Conservation (phyloP, 805 yeast species). For the Candida dajiaensis region DNA sequence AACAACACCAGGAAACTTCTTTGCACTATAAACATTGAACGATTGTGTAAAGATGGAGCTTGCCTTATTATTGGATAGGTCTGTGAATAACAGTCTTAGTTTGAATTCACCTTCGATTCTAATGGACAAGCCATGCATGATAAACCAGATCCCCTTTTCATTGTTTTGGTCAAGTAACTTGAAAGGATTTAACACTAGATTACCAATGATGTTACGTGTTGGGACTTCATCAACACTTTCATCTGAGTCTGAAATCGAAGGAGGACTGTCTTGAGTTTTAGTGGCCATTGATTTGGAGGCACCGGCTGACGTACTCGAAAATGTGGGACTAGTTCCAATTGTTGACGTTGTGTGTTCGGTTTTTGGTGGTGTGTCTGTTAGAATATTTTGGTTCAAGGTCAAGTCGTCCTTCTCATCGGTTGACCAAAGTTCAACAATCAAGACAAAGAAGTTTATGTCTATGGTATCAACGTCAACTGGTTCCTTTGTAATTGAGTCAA, state of each 20-base stretch:
- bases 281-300: too few species aligned
- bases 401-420: constrained; percentile 24
- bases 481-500: constrained; percentile 19
- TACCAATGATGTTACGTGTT: constrained; percentile 34
- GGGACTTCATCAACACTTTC: constrained; percentile 20
- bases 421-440: constrained; percentile 36
- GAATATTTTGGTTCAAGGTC: constrained; percentile 16
- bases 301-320: not conserved
- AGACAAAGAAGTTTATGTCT: constrained; percentile 30
- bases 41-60: constrained; percentile 25
- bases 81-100: constrained; percentile 31
- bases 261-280: not conserved
- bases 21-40: constrained; percentile 36
- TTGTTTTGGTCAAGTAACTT: constrained; percentile 31
- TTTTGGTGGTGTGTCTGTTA: not conserved
- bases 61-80: constrained; percentile 19
- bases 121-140: constrained; percentile 35
- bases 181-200: constrained; percentile 32
- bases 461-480: constrained; percentile 23
- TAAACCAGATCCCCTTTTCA: constrained; percentile 36
- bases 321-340: not conserved
- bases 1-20: constrained; percentile 40
- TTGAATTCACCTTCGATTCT: constrained; percentile 38
- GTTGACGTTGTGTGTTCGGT: not conserved
- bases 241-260: constrained; percentile 7